Evolutionary conservation across 331 rosid genomes (phyloP), one percentile per base, ranked within the genome.

Genomic region (Phaseolus coccineus): DNA sequence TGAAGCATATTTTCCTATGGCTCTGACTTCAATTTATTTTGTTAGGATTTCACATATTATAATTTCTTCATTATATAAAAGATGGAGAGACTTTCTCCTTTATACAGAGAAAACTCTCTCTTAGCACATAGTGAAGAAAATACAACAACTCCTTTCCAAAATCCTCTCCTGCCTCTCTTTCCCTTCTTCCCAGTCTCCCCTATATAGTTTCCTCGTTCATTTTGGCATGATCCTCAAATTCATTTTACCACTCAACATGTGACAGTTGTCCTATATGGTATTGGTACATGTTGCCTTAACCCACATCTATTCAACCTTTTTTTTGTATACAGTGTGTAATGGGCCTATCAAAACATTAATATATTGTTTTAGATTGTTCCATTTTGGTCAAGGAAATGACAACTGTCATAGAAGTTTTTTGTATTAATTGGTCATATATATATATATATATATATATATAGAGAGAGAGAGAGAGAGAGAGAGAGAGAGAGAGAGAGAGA

Each of bases 41-140:
- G 47, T 63, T 51, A 55, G 48, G 79, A 48, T 77, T 65, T 64
- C 28, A 59, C 12, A 59, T 59, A 28, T 59, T 37, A 59, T 59
- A 12, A 25, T 28, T 30, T 59, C 65, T 28, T 59, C 39, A 28
- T 28, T 28, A 5, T 30, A 30, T 61, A 27, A 1, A 25, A 12
- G 37, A 24, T 57, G 64, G 66, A 9, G 66, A 13, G 40, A 12
- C 39, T 28, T 11, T 12, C 40, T 28, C 11, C 9, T 12, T 59
- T 59, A 30, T 59, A 25, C 66, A 30, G 39, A 59, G 40, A 59
- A 59, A 27, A 59, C 10, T 22, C 40, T 28, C 39, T 59, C 4
- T 5, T 28, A 13, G 66, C 40, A 59, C 66, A 59, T 19, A 58
- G 2, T 25, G 14, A 4, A 31, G 33, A 28, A 59, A 59, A 11